phyloP scores from a whole-genome alignment of 441 rosid species.

The Erodium chrysanthum region DNA sequence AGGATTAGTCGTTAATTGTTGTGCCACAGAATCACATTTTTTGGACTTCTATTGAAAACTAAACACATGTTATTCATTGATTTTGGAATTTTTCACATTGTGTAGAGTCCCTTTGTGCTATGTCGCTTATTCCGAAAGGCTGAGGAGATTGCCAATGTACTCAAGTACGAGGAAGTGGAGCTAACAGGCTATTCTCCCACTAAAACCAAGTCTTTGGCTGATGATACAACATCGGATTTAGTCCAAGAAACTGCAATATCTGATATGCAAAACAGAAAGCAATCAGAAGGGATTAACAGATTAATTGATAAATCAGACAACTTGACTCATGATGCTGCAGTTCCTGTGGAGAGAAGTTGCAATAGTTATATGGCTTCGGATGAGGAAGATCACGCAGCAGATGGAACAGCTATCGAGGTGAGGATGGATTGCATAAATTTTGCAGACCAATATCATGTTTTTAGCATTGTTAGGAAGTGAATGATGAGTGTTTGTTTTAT shows the following conservation, averaged over 20 bases:
- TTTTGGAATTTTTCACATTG: constrained; percentile 2
- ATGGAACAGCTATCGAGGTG: constrained; percentile 39
- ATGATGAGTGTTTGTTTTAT: background rate
- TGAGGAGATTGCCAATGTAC: constrained; percentile 32
- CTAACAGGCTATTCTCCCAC: constrained; percentile 40
- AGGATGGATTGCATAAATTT: constrained; percentile 7
- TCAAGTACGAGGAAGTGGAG: constrained; percentile 43
- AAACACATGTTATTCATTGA: background rate
- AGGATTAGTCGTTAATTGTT: no score
- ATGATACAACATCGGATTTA: constrained; percentile 53
- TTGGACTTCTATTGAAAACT: no score
- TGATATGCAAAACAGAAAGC: constrained; percentile 20
- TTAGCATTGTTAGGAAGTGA: background rate
- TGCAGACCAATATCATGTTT: background rate
- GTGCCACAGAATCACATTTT: no score
- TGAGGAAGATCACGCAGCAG: constrained; percentile 28
- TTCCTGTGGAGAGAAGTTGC: constrained; percentile 5
- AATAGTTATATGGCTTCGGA: constrained; percentile 1
- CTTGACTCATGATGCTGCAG: background rate
- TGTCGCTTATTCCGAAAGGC: constrained; percentile 70
- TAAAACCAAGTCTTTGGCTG: constrained; percentile 45
- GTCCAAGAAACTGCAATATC: constrained; percentile 45
- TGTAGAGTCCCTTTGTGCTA: constrained; percentile 58
- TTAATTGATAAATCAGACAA: background rate
- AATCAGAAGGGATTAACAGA: constrained; percentile 12